Percentiles rank a stretch among this genome's conserved stretches.
phyloP scores from a whole-genome alignment of 1,284 basidiomycete genomes.

The Gymnopus androsaceus region DNA sequence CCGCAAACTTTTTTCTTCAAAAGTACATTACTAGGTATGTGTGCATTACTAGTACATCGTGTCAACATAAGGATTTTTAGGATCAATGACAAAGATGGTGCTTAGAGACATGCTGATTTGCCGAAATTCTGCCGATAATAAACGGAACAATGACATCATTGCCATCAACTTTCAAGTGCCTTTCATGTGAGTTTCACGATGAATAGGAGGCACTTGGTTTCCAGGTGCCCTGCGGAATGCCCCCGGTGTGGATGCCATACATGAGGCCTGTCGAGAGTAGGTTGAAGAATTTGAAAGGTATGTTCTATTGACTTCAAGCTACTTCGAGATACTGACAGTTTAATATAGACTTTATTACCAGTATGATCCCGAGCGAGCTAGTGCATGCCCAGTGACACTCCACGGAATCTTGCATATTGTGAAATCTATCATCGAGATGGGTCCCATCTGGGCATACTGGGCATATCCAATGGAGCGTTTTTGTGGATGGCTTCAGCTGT shows the following conservation, averaged over 20 bases:
- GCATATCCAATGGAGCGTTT: constrained; percentile 41
- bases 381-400: constrained; percentile 34
- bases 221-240: no score
- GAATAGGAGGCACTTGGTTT: no score
- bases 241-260: constrained; percentile 19
- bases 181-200: no score
- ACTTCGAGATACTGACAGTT: not conserved
- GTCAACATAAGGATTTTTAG: no score
- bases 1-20: no score
- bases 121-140: no score
- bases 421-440: constrained; percentile 31
- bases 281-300: constrained; percentile 28
- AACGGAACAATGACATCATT: no score
- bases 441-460: constrained; percentile 42
- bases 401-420: constrained; percentile 39
- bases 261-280: constrained; percentile 20
- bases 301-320: not conserved
- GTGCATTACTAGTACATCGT: no score
- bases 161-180: no score
- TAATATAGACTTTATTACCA: constrained; percentile 37
- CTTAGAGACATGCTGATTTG: no score
- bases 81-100: no score
- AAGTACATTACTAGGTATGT: no score
- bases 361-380: constrained; percentile 26
- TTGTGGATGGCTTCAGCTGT: constrained; percentile 32